Base-by-base conservation (phyloP, 148 eudicot genomes). In the Rhododendron vialii region DNA sequence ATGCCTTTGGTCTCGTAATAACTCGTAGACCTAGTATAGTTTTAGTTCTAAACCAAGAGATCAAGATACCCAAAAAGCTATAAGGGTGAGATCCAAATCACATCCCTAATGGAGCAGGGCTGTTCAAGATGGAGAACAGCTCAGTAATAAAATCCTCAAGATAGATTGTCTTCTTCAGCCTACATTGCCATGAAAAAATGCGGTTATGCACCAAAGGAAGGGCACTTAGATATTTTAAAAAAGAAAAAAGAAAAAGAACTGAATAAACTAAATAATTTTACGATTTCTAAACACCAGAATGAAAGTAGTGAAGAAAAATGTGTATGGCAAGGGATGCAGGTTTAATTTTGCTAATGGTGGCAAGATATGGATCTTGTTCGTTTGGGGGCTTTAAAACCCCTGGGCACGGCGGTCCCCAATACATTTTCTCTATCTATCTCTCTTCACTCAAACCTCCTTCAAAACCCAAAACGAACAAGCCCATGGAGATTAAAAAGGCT, bases 51-150 rank as follows among this genome's bases (percentile, higher is more conserved):
- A 53, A 20, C 14, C 45, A 53, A 6, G 3, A 81, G 83, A 57
- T 55, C 20, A 81, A 81, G 69, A 55, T 69, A 69, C 69, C 6
- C 83, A n/a, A 11, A 81, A 33, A 33, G 67, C 47, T 55, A 35
- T 48, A 24, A 55, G 13, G 14, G 38, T 80, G 14, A 30, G 15
- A 80, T 80, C 83, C 20, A 55, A 80, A 59, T 9, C 65, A 57
- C 30, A 55, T 35, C 14, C 50, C 12, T 3, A 82, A 82, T 82
- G 73, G 45, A 55, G 47, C 67, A 57, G 47, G 73, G 71, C 8
- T 43, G 50, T 35, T 35, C 71, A 82, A 82, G 47, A 51, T 81
- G 83, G 43, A 55, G 71, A 81, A 51, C 24, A 81, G n/a, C 43
- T 5, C n/a, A 53, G 45, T 33, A 18, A 53, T 55, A 33, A 53